Conservation (phyloP, 495 filamentous ascomycete genomes). For the Podospora anserina region DNA sequence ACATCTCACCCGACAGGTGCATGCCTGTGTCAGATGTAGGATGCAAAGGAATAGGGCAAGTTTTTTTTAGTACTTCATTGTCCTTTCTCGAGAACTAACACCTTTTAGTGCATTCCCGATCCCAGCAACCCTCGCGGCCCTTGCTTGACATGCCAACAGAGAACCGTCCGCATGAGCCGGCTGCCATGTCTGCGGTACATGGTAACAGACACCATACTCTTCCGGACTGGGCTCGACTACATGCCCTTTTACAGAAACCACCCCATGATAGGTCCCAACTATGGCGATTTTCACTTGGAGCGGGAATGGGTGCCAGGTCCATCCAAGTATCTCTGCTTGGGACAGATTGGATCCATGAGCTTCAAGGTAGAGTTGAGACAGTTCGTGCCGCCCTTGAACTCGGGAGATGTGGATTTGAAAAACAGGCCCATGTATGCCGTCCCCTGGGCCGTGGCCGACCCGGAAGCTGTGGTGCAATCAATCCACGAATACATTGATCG, state of each 20-base stretch:
- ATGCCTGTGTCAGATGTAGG: slow-evolving; percentile 37
- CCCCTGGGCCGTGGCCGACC: slow-evolving; percentile 37
- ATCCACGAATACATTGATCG: slow-evolving; percentile 34
- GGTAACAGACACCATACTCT: slow-evolving; percentile 39
- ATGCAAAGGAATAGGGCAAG: slow-evolving; percentile 40
- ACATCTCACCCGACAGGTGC: slow-evolving; percentile 32
- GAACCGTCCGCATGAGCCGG: slow-evolving; percentile 32
- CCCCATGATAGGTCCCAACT: slow-evolving; percentile 36
- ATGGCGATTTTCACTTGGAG: slow-evolving; percentile 39
- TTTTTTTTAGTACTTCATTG: not conserved
- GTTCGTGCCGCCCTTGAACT: slow-evolving; percentile 32
- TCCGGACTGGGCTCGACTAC: slow-evolving; percentile 35
- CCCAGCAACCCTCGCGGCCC: slow-evolving; percentile 34
- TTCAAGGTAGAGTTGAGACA: slow-evolving; percentile 32
- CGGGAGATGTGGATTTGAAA: slow-evolving; percentile 30
- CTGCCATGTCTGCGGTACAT: slow-evolving; percentile 43
- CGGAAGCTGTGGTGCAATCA: slow-evolving; percentile 31
- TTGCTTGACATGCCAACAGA: slow-evolving; percentile 36
- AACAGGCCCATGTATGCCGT: slow-evolving; percentile 38
- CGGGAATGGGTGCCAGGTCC: slow-evolving; percentile 29
- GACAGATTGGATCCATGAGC: slow-evolving; percentile 26
- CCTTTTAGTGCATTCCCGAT: slow-evolving; percentile 34
- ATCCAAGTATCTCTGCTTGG: slow-evolving; percentile 29
- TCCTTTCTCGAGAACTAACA: slow-evolving; percentile 5
- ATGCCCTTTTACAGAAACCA: slow-evolving; percentile 33